Conservation (phyloP, 83 land plant species). For the Diphasiastrum complanatum region DNA sequence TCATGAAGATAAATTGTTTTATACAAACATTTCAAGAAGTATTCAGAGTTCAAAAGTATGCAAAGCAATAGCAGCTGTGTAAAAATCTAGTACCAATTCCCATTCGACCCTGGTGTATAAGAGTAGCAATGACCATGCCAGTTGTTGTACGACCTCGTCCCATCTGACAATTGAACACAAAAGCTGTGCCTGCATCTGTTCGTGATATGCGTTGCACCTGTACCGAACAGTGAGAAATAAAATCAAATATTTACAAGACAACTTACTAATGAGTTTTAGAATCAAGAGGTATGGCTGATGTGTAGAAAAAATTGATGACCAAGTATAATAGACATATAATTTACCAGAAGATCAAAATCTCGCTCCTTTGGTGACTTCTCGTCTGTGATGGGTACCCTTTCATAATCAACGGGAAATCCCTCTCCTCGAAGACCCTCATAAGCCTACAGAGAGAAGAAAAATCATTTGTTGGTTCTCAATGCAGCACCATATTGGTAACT, state of each 20-base stretch:
- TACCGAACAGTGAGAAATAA: no score
- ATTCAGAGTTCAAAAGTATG: no score
- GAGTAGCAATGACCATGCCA: constrained; percentile 98
- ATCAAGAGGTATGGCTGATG: no score
- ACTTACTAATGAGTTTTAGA: no score
- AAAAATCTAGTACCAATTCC: constrained; percentile 44
- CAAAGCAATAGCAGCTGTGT: no score
- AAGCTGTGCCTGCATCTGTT: constrained; percentile 58
- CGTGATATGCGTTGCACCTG: constrained; percentile 77
- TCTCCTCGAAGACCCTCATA: constrained; percentile 70
- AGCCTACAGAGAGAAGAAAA: constrained; percentile 43
- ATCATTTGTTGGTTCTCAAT: constrained; percentile 1
- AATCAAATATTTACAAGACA: no score
- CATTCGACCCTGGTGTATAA: constrained; percentile 66
- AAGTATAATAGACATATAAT: no score
- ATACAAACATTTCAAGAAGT: no score
- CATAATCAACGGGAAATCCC: constrained; percentile 83
- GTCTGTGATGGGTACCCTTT: constrained; percentile 92
- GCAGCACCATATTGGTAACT: background rate
- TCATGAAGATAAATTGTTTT: no score
- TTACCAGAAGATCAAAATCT: constrained; percentile 87
- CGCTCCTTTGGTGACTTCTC: constrained; percentile 92
- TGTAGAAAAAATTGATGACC: no score
- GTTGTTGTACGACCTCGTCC: constrained; percentile 96
- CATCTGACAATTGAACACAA: constrained; percentile 98